Evolutionary conservation across 169 alveolate genomes (phyloP).

Genomic region (Toxoplasma gondii): DNA sequence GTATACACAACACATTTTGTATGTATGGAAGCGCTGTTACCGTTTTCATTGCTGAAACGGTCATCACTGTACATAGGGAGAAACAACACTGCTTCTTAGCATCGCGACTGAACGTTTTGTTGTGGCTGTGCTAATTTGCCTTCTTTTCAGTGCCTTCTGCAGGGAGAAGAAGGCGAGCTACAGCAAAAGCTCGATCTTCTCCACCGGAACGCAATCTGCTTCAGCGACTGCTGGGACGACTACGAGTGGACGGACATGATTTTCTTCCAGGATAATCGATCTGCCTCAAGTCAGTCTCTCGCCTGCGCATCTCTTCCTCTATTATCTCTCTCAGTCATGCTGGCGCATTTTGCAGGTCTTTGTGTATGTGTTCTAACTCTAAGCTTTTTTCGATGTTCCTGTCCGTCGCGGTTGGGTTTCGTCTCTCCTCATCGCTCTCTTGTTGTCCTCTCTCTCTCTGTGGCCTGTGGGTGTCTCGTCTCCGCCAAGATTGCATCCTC

Average conservation of each 20-base stretch:
- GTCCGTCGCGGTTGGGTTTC: not conserved
- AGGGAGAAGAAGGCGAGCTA: not conserved
- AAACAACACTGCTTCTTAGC: no score
- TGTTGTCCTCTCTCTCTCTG: not conserved
- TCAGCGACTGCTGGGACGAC: constrained; percentile 13
- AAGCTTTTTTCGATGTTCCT: not conserved
- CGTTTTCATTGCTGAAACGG: no score
- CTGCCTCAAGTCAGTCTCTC: not conserved
- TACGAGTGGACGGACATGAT: constrained; percentile 36
- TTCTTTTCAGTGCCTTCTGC: no score
- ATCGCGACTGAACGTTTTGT: no score
- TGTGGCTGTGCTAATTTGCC: no score
- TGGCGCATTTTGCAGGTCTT: not conserved
- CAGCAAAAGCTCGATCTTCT: not conserved
- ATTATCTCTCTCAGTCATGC: not conserved
- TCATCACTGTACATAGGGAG: no score
- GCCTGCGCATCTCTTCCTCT: not conserved
- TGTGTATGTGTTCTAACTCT: not conserved
- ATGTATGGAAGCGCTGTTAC: no score
- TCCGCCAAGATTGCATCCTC: no score
- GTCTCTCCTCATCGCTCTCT: not conserved
- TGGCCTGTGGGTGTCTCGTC: no score
- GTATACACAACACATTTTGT: no score
- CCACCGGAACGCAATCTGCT: not conserved
- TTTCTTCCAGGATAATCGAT: not conserved